Evolutionary conservation across 2,329 filamentous ascomycete species (phyloP), one percentile per base, ranked within the genome.

Genomic region (Zasmidium citrigriseum): DNA sequence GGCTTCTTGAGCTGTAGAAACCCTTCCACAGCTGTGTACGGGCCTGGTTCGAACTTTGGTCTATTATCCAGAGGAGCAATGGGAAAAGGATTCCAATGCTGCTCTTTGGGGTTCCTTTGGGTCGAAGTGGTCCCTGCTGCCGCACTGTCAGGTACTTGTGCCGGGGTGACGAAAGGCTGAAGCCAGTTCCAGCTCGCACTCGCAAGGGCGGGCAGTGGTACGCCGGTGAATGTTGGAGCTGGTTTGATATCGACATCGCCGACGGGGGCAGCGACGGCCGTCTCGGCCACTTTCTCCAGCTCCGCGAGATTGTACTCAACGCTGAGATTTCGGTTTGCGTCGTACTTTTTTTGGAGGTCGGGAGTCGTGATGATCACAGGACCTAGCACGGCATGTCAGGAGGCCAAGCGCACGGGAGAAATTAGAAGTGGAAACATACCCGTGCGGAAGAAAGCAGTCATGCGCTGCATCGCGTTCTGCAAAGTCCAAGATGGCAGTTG

Each of bases 401-500:
- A n/a, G n/a, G n/a, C n/a, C n/a, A n/a, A n/a, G n/a, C n/a, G n/a
- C n/a, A n/a, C n/a, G n/a, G n/a, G n/a, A n/a, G n/a, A n/a, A n/a
- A n/a, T n/a, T n/a, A n/a, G n/a, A n/a, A n/a, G n/a, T n/a, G n/a
- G n/a, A n/a, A n/a, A n/a, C n/a, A n/a, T n/a, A 52, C n/a, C n/a
- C n/a, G n/a, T 49, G 21, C 22, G 29, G n/a, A 56, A 56, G 25
- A 59, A 56, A 3, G 46, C 57, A 1, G 52, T 59, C 52, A 55
- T 59, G 3, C 47, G 27, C 14, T 52, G 16, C 25, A 59, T 44
- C 10, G 57, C 57, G n/a, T 27, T 29, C 29, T 55, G 52, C 2
- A 56, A 23, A 11, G 57, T 46, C 57, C 57, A 59, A 3, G 46
- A 20, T 23, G 57, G 57, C 10, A 59, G 25, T 11, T 56, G 53